Percentiles rank a stretch among this genome's conserved stretches.
Conservation (phyloP, 192 early-diverging fungal species). For the Gaertneriomyces semiglobifer region DNA sequence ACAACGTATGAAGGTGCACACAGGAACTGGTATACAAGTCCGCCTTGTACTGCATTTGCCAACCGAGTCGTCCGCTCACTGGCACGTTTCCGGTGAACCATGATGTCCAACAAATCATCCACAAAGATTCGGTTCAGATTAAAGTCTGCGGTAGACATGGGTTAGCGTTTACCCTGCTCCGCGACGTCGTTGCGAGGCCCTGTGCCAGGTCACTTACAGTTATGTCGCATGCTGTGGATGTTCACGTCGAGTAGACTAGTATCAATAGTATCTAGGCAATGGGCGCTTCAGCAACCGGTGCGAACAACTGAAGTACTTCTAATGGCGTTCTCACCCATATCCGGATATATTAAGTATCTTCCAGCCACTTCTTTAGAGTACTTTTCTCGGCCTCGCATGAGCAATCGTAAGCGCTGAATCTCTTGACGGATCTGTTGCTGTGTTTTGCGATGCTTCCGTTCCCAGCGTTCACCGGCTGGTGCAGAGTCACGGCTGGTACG, state of each 20-base stretch:
- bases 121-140: slow-evolving; percentile 18
- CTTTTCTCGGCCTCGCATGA: slow-evolving; percentile 1
- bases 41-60: slow-evolving; percentile 6
- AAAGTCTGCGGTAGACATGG: background rate
- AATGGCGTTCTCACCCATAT: background rate
- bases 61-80: slow-evolving; percentile 7
- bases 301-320: no score
- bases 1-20: slow-evolving; percentile 6
- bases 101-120: slow-evolving; percentile 14
- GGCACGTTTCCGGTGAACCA: slow-evolving; percentile 7
- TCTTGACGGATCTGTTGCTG: background rate
- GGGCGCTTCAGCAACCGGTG: background rate
- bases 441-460: background rate
- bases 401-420: background rate
- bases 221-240: slow-evolving; percentile 13
- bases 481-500: background rate
- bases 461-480: background rate
- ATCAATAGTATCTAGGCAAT: slow-evolving; percentile 6
- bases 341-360: slow-evolving; percentile 1
- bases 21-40: slow-evolving; percentile 17
- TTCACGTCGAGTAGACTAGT: slow-evolving; percentile 13
- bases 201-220: slow-evolving; percentile 9
- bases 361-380: background rate
- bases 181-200: background rate
- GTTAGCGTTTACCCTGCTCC: background rate